Conservation (phyloP, 1,139 yeast species). For the Candida sojae region DNA sequence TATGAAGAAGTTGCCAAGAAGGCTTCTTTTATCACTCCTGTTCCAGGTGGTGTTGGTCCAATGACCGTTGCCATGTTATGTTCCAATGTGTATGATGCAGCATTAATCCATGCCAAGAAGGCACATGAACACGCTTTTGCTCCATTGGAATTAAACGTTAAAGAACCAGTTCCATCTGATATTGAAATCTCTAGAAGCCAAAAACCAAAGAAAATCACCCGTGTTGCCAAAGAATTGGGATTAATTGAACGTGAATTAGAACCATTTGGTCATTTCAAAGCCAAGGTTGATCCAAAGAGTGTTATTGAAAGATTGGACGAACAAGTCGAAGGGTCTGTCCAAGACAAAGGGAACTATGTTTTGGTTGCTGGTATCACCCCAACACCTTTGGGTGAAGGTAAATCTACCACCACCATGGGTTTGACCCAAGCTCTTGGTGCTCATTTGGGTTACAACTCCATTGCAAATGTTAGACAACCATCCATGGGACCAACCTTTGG, state of each 20-base stretch:
- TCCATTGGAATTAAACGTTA: slow-evolving; percentile 65
- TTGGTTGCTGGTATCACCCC: slow-evolving; percentile 98
- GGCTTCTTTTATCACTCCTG: slow-evolving; percentile 87
- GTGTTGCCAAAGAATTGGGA: slow-evolving; percentile 84
- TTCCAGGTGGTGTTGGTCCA: slow-evolving; percentile 99
- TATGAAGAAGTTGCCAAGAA: slow-evolving; percentile 59
- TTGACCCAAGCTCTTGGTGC: slow-evolving; percentile 96
- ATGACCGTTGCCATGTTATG: slow-evolving; percentile 98
- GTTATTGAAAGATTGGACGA: slow-evolving; percentile 59
- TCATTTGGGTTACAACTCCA: slow-evolving; percentile 79
- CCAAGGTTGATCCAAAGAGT: slow-evolving; percentile 72
- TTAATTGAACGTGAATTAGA: slow-evolving; percentile 81
- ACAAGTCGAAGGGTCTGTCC: slow-evolving; percentile 68
- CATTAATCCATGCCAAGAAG: slow-evolving; percentile 59
- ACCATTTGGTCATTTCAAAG: slow-evolving; percentile 90
- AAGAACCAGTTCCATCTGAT: slow-evolving; percentile 90
- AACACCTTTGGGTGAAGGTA: slow-evolving; percentile 98
- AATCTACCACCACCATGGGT: slow-evolving; percentile 96
- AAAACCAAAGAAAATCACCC: slow-evolving; percentile 79
- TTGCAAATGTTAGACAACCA: slow-evolving; percentile 97
- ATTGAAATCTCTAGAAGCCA: slow-evolving; percentile 90
- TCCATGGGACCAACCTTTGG: slow-evolving; percentile 99
- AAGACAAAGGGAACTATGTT: slow-evolving; percentile 81
- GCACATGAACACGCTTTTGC: slow-evolving; percentile 48
- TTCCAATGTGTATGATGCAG: slow-evolving; percentile 83